Evolutionary conservation across 2,329 filamentous ascomycete species (phyloP), one percentile per base, ranked within the genome.

Genomic region (Myriosclerotinia scirpicola): DNA sequence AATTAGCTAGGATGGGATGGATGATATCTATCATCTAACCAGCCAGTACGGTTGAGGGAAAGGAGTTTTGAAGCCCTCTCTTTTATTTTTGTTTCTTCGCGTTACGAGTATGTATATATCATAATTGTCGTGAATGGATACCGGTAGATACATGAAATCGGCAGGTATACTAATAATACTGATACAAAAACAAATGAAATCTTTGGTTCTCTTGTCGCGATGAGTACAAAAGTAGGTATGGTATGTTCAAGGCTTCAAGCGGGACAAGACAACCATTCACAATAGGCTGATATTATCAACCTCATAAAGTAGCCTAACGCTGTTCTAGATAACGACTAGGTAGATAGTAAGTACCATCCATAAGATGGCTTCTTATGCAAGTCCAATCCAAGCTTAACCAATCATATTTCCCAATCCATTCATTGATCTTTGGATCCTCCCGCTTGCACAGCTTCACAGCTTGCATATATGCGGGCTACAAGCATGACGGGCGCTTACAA

Each of bases 401-500:
- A 59, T 65, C 34, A 34, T 52, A 17, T 52, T 6, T 20, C 20
- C 48, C 63, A 48, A 59, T 26, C 54, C 40, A 46, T 59, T 6
- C 26, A 26, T 26, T 26, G 26, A 42, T 65, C 63, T 59, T 65
- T 65, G 48, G 63, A 59, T 65, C 54, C 61, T 44, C 48, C 54
- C 54, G 52, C 53, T 38, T 59, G 62, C 62, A 65, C 50, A 58
- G 30, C 30, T 34, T 26, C 30, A 34, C 6, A 34, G 30, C 30
- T 34, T 38, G 17, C 42, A 44, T 44, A 44, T 44, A 50, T 61
- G 58, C 46, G 34, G 58, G 46, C 22, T n/a, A 40, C 42, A 59
- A 40, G 63, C 42, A 50, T 42, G 38, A 30, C 34, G 40, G 63
- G 63, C 63, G 63, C 63, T 65, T 65, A 65, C 40, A 50, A 59